Evolutionary conservation across 768 basidiomycete genomes (phyloP).

Genomic region (Trametes cingulata): DNA sequence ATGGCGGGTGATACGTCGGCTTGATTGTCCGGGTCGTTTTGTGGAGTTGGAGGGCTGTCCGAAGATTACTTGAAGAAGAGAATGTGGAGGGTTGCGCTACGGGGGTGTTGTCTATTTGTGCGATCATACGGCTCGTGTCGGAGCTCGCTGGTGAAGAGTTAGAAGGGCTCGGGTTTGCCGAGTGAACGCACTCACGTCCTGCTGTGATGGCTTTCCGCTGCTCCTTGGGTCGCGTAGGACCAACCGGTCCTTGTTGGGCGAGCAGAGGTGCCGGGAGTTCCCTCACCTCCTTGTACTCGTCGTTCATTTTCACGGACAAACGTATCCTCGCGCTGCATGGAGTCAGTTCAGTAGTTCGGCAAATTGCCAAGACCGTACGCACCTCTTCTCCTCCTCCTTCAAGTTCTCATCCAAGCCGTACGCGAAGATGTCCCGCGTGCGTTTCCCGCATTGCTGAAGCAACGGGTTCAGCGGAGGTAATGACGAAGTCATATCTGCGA

Average conservation of each 20-base stretch:
- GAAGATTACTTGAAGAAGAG: slow-evolving; percentile 61
- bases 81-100: slow-evolving; percentile 70
- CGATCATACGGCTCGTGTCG: slow-evolving; percentile 54
- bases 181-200: slow-evolving; percentile 49
- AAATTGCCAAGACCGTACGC: slow-evolving; percentile 10
- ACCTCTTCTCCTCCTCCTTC: slow-evolving; percentile 75
- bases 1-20: slow-evolving; percentile 92
- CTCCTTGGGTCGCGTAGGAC: slow-evolving; percentile 72
- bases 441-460: slow-evolving; percentile 63
- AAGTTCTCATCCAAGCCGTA: slow-evolving; percentile 59
- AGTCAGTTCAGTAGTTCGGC: neutral
- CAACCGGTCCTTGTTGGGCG: slow-evolving; percentile 78
- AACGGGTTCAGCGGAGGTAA: slow-evolving; percentile 70
- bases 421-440: slow-evolving; percentile 71
- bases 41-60: slow-evolving; percentile 88
- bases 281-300: slow-evolving; percentile 88
- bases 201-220: slow-evolving; percentile 70
- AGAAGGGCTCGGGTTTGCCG: neutral
- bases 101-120: slow-evolving; percentile 75
- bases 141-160: slow-evolving; percentile 45
- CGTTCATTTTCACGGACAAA: slow-evolving; percentile 80
- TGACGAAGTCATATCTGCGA: slow-evolving; percentile 41
- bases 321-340: slow-evolving; percentile 62
- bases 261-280: slow-evolving; percentile 80
- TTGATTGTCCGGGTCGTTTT: slow-evolving; percentile 94